Base-by-base conservation (phyloP, 768 basidiomycete species). In the Tulasnella sp. region DNA sequence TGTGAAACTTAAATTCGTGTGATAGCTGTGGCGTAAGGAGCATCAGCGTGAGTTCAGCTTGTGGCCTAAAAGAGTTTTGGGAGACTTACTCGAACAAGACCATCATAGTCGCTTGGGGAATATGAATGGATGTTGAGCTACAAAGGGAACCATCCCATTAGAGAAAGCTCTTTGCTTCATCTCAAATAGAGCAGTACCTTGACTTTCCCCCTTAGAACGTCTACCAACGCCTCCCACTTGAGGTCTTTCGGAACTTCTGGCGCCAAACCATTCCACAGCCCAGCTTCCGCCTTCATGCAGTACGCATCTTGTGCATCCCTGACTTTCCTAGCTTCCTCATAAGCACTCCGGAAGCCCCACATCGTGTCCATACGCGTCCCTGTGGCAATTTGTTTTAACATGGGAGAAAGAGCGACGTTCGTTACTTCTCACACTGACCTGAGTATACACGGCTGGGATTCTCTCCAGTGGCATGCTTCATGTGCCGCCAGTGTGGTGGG, bases 1-100 rank as follows among this genome's bases (percentile, higher is more conserved):
- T 73, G 0, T 83, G 79, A 71, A 87, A 87, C 62, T 86, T 73
- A 74, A 89, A 91, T 64, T 91, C 88, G 69, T 90, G 87, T 9
- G 86, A 80, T 2, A 90, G 74, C 81, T 92, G 58, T 19, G 67
- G 65, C n/a, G n/a, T n/a, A n/a, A n/a, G n/a, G n/a, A n/a, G n/a
- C n/a, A 9, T 72, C 42, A 48, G 3, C 27, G 15, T 49, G 2
- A 3, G 58, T n/a, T n/a, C n/a, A n/a, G n/a, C n/a, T n/a, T n/a
- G n/a, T n/a, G 17, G 32, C 42, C 19, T 24, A 11, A 11, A 24
- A 56, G 56, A 4, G 7, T 29, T 17, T 2, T 2, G 10, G 23
- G 10, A 19, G 5, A 72, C 80, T 10, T 67, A 83, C 83, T 54
- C 85, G 75, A 60, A 85, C 77, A 43, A 85, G 76, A 29, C 73